Conservation (phyloP, 2,329 filamentous ascomycete species). For the Aspergillus brasiliensis region DNA sequence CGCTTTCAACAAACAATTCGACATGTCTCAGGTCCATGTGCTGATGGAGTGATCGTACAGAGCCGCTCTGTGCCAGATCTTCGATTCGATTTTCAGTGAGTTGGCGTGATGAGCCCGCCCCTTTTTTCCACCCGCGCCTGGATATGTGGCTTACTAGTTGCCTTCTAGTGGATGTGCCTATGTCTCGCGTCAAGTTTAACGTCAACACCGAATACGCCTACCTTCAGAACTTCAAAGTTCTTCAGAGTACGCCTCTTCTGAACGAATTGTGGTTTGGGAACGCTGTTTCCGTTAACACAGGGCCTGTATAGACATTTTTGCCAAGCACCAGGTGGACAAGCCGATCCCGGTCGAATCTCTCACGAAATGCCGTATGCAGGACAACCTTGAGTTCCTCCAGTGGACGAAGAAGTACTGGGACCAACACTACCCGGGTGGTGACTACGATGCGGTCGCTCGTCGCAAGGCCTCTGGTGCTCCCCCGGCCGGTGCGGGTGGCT, state of each 20-base stretch:
- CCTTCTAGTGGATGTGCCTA: constrained; percentile 75
- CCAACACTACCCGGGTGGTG: constrained; percentile 93
- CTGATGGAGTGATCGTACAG: constrained; percentile 50
- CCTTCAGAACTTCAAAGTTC: constrained; percentile 95
- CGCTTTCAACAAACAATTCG: not conserved
- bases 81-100: constrained; percentile 92
- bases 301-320: constrained; percentile 65
- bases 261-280: constrained; percentile 1
- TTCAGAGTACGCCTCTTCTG: constrained; percentile 73
- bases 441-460: constrained; percentile 87
- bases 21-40: constrained; percentile 4
- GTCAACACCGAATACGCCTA: constrained; percentile 97
- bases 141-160: constrained; percentile 9
- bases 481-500: constrained; percentile 45
- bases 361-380: constrained; percentile 99
- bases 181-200: constrained; percentile 97
- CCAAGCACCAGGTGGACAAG: constrained; percentile 84
- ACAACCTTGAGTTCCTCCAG: constrained; percentile 98
- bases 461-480: constrained; percentile 75
- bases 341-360: constrained; percentile 85
- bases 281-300: constrained; percentile 1
- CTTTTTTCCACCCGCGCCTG: not conserved
- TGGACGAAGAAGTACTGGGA: constrained; percentile 98
- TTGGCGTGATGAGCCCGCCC: constrained; percentile 14
- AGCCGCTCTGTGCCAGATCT: constrained; percentile 93